These are phyloP conservation scores for Bipolaris sorokiniana DNA, from an alignment of 2,329 filamentous ascomycete genomes.

Conservation along the genomic window DNA sequence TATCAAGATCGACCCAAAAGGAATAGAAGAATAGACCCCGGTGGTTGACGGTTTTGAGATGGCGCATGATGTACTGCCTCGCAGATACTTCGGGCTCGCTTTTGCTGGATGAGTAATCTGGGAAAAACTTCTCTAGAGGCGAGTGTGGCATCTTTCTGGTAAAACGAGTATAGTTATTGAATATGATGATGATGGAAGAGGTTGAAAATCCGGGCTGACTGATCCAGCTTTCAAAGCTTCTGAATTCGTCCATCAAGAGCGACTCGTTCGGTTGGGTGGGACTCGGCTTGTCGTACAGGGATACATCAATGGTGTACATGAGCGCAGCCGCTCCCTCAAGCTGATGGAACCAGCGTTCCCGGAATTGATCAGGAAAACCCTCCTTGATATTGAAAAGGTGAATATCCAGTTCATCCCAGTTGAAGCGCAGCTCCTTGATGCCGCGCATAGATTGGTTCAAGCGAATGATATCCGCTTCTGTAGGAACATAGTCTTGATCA, in stretches of 20 bases:
- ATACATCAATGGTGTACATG: constrained; percentile 43
- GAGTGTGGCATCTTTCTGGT: constrained; percentile 40
- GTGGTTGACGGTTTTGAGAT: constrained; percentile 43
- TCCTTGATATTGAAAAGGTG: constrained; percentile 47
- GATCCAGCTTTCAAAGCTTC: constrained; percentile 40
- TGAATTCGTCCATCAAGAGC: constrained; percentile 40
- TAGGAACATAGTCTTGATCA: constrained; percentile 36
- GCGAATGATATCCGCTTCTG: constrained; percentile 45
- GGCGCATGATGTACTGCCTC: constrained; percentile 39
- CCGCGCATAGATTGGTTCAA: constrained; percentile 38
- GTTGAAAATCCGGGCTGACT: constrained; percentile 37
- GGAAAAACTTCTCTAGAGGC: constrained; percentile 39
- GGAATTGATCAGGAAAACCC: constrained; percentile 40
- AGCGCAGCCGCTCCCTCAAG: constrained; percentile 43
- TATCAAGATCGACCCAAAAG: constrained; percentile 48
- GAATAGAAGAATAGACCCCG: constrained; percentile 41
- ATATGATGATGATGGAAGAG: constrained; percentile 40
- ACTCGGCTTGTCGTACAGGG: constrained; percentile 42
- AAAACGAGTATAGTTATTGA: constrained; percentile 47
- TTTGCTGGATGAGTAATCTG: constrained; percentile 31
- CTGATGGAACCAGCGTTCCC: constrained; percentile 47
- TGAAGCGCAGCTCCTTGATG: constrained; percentile 45
- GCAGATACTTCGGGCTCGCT: constrained; percentile 37
- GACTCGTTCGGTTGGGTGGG: constrained; percentile 35
- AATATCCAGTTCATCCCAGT: constrained; percentile 45